phyloP scores from a whole-genome alignment of 495 filamentous ascomycete species.

The Venustampulla echinocandica region DNA sequence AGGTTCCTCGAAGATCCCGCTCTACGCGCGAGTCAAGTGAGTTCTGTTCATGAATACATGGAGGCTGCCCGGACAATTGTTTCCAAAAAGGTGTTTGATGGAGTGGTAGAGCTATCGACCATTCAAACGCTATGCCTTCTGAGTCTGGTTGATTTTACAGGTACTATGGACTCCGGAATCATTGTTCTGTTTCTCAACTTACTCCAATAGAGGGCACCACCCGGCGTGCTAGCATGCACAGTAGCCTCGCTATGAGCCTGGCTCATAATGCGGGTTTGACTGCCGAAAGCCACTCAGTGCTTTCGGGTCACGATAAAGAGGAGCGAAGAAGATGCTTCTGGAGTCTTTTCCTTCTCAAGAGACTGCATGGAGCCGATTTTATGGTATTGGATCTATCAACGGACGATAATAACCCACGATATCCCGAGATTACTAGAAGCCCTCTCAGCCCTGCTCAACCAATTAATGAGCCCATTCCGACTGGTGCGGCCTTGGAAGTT shows the following conservation, averaged over 20 bases:
- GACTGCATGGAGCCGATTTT: constrained; percentile 37
- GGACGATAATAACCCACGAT: constrained; percentile 29
- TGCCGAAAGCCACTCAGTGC: constrained; percentile 23
- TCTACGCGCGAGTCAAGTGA: constrained; percentile 12
- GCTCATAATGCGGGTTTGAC: constrained; percentile 37
- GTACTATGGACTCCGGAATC: constrained; percentile 21
- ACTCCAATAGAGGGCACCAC: constrained; percentile 34
- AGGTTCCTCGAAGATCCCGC: constrained; percentile 28
- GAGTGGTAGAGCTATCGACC: constrained; percentile 39
- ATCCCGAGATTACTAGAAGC: constrained; percentile 24
- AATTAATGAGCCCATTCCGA: background rate
- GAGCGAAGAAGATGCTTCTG: constrained; percentile 41
- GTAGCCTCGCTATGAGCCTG: constrained; percentile 38
- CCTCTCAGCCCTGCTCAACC: constrained; percentile 3
- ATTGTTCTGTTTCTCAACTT: background rate
- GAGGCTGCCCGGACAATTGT: constrained; percentile 36
- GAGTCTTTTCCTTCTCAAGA: constrained; percentile 39
- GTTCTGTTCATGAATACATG: constrained; percentile 29
- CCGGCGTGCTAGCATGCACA: constrained; percentile 40
- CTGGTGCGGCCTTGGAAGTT: background rate
- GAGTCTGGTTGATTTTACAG: constrained; percentile 39
- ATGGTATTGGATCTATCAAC: constrained; percentile 32
- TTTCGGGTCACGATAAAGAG: constrained; percentile 25
- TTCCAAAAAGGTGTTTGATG: constrained; percentile 36
- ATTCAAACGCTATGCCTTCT: constrained; percentile 39